A percentile compares a stretch with the other conserved stretches of the same genome.
phyloP scores from a whole-genome alignment of 1,284 basidiomycete species.

The Inonotus obliquus region DNA sequence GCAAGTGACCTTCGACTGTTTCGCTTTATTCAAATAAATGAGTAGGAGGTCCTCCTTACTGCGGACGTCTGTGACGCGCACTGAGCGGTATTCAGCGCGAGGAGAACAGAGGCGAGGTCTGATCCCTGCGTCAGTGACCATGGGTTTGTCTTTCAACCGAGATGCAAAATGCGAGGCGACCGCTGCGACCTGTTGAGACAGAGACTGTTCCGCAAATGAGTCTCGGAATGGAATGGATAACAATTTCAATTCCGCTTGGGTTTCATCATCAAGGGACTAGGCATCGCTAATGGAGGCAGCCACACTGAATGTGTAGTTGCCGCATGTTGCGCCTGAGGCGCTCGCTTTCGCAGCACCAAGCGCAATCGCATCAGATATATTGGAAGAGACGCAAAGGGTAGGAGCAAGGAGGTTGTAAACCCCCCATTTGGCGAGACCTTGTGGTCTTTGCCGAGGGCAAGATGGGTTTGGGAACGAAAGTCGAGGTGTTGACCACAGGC shows the following conservation, averaged over 20 bases:
- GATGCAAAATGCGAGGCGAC: conserved; percentile 86
- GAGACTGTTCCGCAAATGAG: conserved; percentile 38
- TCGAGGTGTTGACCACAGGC: too few relatives aligned
- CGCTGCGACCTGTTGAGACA: conserved; percentile 41
- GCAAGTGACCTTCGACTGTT: conserved; percentile 92
- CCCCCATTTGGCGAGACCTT: conserved; percentile 83
- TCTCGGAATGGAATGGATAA: conserved; percentile 81
- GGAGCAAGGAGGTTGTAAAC: conserved; percentile 79
- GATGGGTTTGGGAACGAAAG: conserved; percentile 63
- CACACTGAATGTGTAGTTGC: too few relatives aligned
- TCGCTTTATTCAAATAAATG: conserved; percentile 93
- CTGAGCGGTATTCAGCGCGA: conserved; percentile 84
- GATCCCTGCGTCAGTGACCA: conserved; percentile 91
- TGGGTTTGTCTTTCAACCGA: conserved; percentile 90
- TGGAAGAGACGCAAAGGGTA: conserved; percentile 61
- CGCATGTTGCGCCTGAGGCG: conserved; percentile 62
- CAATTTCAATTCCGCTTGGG: conserved; percentile 74
- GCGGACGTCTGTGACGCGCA: conserved; percentile 94
- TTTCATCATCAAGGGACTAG: too few relatives aligned
- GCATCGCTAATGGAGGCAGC: too few relatives aligned
- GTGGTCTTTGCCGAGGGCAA: conserved; percentile 62
- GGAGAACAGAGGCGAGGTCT: conserved; percentile 89
- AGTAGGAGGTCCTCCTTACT: conserved; percentile 85
- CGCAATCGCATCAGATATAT: conserved; percentile 63
- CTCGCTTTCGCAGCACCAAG: conserved; percentile 69